Conservation (phyloP, 345 rosid species). For the Eucalyptus curtisii region DNA sequence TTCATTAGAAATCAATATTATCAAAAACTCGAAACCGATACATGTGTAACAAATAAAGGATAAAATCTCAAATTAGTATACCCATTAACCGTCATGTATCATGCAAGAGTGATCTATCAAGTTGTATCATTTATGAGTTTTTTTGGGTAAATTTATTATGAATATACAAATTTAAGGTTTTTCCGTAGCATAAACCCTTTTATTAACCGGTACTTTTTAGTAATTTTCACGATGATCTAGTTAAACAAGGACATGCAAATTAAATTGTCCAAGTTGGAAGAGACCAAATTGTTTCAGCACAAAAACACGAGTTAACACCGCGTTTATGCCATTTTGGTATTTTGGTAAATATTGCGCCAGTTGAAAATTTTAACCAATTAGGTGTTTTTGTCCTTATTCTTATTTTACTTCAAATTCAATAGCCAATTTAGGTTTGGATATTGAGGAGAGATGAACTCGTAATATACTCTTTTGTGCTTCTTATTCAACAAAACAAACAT, state of each 20-base stretch:
- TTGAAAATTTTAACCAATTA: neutral
- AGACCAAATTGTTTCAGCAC: neutral
- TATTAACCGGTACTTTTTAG: too few species aligned
- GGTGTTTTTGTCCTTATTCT: neutral
- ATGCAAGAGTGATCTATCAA: accelerated
- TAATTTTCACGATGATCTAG: accelerated
- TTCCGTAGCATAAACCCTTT: too few species aligned
- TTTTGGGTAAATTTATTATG: too few species aligned
- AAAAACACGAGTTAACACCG: accelerated
- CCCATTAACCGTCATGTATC: too few species aligned
- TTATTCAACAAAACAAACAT: neutral
- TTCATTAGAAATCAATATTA: neutral
- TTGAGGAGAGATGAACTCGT: neutral
- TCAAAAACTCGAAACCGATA: accelerated
- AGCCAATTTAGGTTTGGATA: neutral
- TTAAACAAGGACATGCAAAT: neutral
- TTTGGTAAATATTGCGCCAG: accelerated
- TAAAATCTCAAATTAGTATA: too few species aligned
- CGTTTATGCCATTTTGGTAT: neutral
- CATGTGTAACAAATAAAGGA: accelerated
- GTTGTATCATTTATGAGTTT: too few species aligned
- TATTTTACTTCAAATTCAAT: neutral
- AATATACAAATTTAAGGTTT: accelerated
- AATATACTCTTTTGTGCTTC: neutral
- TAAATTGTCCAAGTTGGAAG: neutral